Percentiles rank a stretch among this genome's conserved stretches.
These are phyloP conservation scores for Cladosporium austrohemisphaericum DNA, from an alignment of 2,329 filamentous ascomycete species.

Conservation along the genomic window DNA sequence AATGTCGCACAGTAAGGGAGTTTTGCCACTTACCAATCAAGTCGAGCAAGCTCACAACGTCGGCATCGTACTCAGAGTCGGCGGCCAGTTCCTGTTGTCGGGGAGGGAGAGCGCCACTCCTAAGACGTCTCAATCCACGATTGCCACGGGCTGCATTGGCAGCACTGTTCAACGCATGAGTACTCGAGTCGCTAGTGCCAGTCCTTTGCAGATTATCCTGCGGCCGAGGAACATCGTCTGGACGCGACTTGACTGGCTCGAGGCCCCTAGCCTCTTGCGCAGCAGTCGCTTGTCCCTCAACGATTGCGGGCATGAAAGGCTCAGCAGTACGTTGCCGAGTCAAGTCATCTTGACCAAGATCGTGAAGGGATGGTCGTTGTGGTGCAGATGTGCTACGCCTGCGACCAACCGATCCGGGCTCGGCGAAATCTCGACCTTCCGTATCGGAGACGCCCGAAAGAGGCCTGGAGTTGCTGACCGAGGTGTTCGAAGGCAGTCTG, in stretches of 20 bases:
- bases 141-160: conserved; percentile 27
- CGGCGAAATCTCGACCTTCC: conserved; percentile 18
- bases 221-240: neutral
- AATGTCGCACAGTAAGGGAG: neutral
- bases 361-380: conserved; percentile 23
- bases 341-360: conserved; percentile 21
- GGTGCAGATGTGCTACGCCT: conserved; percentile 32
- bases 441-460: conserved; percentile 10
- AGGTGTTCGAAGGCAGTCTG: conserved; percentile 25
- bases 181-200: conserved; percentile 13
- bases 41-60: conserved; percentile 65
- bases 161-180: conserved; percentile 27
- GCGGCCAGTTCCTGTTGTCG: conserved; percentile 8
- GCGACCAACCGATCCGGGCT: conserved; percentile 19
- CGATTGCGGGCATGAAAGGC: conserved; percentile 28
- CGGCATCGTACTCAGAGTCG: conserved; percentile 53
- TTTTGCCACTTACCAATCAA: conserved; percentile 56
- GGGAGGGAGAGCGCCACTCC: conserved; percentile 12
- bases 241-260: conserved; percentile 7
- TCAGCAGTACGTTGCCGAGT: conserved; percentile 26
- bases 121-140: conserved; percentile 23
- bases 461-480: conserved; percentile 10
- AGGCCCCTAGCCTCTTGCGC: conserved; percentile 14
- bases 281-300: conserved; percentile 24
- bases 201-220: neutral